Evolutionary conservation across 306 rosid genomes (phyloP).

Genomic region (Nissolia schottii): DNA sequence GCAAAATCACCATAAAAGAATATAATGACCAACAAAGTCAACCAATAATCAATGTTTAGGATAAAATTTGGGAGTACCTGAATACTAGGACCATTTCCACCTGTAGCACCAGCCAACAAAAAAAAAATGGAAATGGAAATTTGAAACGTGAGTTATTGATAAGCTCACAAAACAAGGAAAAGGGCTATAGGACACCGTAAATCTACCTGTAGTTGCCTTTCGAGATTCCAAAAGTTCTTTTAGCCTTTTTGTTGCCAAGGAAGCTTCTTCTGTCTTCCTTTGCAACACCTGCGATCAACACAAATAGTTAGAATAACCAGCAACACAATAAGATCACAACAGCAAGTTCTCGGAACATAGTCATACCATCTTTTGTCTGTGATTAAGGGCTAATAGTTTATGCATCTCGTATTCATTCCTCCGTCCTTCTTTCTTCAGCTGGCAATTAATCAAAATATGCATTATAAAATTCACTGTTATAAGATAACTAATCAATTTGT

Average conservation of each 20-base stretch:
- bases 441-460: slow-evolving; percentile 29
- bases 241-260: slow-evolving; percentile 86
- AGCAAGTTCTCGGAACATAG: slow-evolving; percentile 15
- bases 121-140: too few species aligned
- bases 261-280: slow-evolving; percentile 96
- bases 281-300: slow-evolving; percentile 65
- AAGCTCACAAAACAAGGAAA: background rate
- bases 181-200: background rate
- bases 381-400: slow-evolving; percentile 86
- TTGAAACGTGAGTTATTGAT: background rate
- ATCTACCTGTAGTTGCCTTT: slow-evolving; percentile 49
- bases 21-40: background rate
- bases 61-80: slow-evolving; percentile 52
- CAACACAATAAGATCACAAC: background rate
- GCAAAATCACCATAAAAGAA: background rate
- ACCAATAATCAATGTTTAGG: background rate
- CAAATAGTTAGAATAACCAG: slow-evolving; percentile 7
- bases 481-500: background rate
- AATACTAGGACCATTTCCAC: slow-evolving; percentile 67
- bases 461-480: background rate
- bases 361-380: slow-evolving; percentile 90
- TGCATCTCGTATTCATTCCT: slow-evolving; percentile 98
- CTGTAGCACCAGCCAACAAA: slow-evolving; percentile 38
- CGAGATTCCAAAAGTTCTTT: slow-evolving; percentile 89
- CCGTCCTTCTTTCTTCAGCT: slow-evolving; percentile 98